Base-by-base conservation (phyloP, 345 rosid genomes). In the Eucalyptus pauciflora region DNA sequence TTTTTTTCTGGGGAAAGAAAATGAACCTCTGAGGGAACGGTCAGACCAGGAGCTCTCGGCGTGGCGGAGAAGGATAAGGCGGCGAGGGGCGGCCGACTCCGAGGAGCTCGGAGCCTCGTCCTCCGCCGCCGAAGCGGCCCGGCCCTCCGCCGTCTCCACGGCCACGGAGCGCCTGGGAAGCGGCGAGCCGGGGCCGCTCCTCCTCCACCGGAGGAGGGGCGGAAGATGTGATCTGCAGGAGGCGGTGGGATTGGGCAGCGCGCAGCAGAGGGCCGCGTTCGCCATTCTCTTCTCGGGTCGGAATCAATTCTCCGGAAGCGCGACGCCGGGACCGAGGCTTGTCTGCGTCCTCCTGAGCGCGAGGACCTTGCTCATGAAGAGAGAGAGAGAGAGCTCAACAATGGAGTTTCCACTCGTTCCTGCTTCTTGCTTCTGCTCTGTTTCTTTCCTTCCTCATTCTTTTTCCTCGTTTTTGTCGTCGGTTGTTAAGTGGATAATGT, bases 51-150 rank as follows among this genome's bases (percentile, higher is more conserved):
- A 97, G 89, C 99, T 97, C 93, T 97, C 87, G 69, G 99, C 99
- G 76, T 97, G 99, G 87, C 99, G 99, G 86, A 96, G 99, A 85
- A 96, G 95, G 90, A 97, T 94, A 89, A 97, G 98, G 54, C 99
- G 99, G 76, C 99, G 99, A 90, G 88, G 86, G 37, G 93, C 86
- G 58, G 91, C 91, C 62, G 93, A 86, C 25, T 92, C 50, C 9
- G 94, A 83, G 16, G 90, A 51, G 85, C 91, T 90, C 76, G 88
- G 87, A 37, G 87, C 64, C 83, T 91, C 91, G 54, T 89, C 89
- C 29, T 87, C 76, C 56, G 45, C 86, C 67, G 87, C 56, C 49
- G 88, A 86, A 76, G 86, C 18, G 45, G 71, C 87, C 62, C 87
- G 90, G 25, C 69, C 87, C 56, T 71, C 67, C 88, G 67, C 62